Evolutionary conservation across 192 early-diverging fungal species (phyloP), one percentile per base, ranked within the genome.

Genomic region (Umbelopsis ramanniana): DNA sequence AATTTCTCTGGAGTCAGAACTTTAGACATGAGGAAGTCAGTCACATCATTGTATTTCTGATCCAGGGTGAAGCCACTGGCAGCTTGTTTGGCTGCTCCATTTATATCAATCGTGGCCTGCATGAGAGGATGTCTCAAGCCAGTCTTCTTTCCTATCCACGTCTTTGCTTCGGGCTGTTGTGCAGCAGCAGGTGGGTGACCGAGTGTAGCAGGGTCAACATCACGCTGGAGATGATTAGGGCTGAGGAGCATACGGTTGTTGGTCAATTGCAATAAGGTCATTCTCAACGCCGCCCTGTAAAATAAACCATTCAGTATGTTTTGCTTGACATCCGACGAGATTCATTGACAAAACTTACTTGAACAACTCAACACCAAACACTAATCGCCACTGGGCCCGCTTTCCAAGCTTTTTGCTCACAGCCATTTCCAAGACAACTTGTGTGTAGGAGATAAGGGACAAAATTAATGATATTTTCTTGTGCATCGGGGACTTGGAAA

Each of bases 1-100:
- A 94, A 70, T 11, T 83, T 73, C 63, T 95, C 92, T 11, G 91
- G 83, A n/a, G 84, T 83, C 19, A 88, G 71, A 1, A 84, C 84
- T 54, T 84, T 85, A 46, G 78, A 82, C 72, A 85, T 70, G 38
- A 89, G 66, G 76, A 84, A 89, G 3, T 87, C 82, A 9, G 75
- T 84, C 19, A 89, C 83, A 71, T 86, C 85, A 17, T 68, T 33
- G 46, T 47, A 72, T 11, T 24, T 66, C 19, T 38, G 23, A 17
- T 71, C 60, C 67, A 66, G 69, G 70, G 52, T 55, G 73, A 68
- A 43, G 71, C 23, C 52, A 78, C 35, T 76, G 70, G 17, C 69
- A 67, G 40, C 23, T 67, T 50, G 52, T 37, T 21, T 26, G 40
- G 68, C 74, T 75, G 40, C 73, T 26, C 63, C 46, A 46, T 67